Base-by-base conservation (phyloP, 768 basidiomycete genomes). In the Boletus sp. region DNA sequence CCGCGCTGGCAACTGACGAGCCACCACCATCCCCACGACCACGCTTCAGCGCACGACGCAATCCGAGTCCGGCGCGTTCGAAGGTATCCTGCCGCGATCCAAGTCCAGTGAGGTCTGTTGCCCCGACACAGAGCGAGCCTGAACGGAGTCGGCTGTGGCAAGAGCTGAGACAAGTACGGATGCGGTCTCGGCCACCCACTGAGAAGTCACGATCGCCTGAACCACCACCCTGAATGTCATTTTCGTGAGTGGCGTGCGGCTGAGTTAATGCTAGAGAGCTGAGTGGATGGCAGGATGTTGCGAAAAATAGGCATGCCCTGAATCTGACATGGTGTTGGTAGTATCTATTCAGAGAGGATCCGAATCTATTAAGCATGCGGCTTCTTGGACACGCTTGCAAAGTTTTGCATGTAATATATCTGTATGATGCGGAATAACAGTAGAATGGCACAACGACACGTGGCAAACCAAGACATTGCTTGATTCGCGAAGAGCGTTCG, bases 101-200 rank as follows among this genome's bases (percentile, higher is more conserved):
- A 7, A 72, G 71, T 55, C 71, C 71, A 7, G 55, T 57, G 18
- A 66, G 67, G 55, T 66, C 70, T 58, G 52, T 57, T 14, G 64
- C 54, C 10, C 64, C 73, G 32, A 63, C 71, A 28, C 75, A 65
- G 7, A 75, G 71, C 14, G 78, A 77, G 41, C 72, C 64, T 42
- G 67, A 73, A 71, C 59, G 80, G 60, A 77, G 79, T 62, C 75
- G 74, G 55, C 64, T 86, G 57, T 85, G 84, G 82, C 76, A 74
- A 42, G 85, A 86, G 62, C 71, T 86, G 28, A 77, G 76, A 64
- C 77, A 80, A 55, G 73, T 83, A 52, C 79, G 75, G 61, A 73
- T 74, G 56, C 77, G 76, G 67, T 73, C 81, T 56, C 74, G 76
- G 39, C 75, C 79, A 48, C 73, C 74, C 39, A 81, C 80, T 18